Percentiles rank a stretch among this genome's conserved stretches.
phyloP scores from a whole-genome alignment of 306 rosid genomes.

The Lotus japonicus region DNA sequence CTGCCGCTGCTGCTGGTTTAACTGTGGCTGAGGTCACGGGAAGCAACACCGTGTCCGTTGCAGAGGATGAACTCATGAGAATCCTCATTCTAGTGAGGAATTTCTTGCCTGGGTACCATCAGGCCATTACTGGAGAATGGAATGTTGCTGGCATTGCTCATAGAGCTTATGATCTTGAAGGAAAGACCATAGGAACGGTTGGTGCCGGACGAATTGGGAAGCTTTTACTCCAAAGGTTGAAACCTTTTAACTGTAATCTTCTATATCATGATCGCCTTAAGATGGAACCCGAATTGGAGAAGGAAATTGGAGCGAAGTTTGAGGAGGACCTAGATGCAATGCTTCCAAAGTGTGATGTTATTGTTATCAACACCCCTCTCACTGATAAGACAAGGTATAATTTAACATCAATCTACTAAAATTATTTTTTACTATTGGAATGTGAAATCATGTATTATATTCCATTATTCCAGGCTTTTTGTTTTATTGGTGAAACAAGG shows the following conservation, averaged over 20 bases:
- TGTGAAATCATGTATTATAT: neutral
- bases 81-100: conserved; percentile 83
- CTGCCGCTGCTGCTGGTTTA: conserved; percentile 91
- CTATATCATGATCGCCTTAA: conserved; percentile 78
- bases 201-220: conserved; percentile 88
- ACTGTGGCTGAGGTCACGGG: conserved; percentile 98
- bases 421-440: neutral
- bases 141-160: conserved; percentile 89
- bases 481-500: neutral
- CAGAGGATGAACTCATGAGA: conserved; percentile 95
- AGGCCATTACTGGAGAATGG: conserved; percentile 77
- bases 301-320: conserved; percentile 66
- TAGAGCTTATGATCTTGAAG: conserved; percentile 94
- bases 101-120: conserved; percentile 79
- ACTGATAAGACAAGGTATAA: conserved; percentile 87
- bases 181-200: conserved; percentile 81
- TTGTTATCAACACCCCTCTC: conserved; percentile 88
- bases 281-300: conserved; percentile 73
- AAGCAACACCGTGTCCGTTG: conserved; percentile 87
- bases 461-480: neutral
- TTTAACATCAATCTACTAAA: neutral
- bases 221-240: conserved; percentile 87
- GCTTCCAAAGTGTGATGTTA: conserved; percentile 88
- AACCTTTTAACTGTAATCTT: conserved; percentile 81
- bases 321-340: conserved; percentile 94